Percentiles rank a stretch among this genome's conserved stretches.
Conservation (phyloP, 345 rosid genomes). For the rapeseed (Brassica napus) region DNA sequence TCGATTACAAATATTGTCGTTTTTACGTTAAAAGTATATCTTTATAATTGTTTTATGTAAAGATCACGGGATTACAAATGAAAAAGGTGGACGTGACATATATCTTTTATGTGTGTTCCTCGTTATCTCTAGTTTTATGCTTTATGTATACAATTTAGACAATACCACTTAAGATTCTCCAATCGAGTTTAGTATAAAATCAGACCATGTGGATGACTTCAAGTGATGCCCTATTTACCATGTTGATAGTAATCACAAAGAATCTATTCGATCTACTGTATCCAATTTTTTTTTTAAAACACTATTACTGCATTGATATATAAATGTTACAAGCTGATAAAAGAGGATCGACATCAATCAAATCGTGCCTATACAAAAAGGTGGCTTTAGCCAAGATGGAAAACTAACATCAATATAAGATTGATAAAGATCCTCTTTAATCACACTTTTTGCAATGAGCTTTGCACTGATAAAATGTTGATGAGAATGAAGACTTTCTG, state of each 20-base stretch:
- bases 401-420: too few species aligned
- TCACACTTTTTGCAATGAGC: too few species aligned
- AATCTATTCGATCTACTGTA: background rate
- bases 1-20: slow-evolving; percentile 5
- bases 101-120: slow-evolving; percentile 12
- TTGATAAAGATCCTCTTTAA: too few species aligned
- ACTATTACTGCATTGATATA: too few species aligned
- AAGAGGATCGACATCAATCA: too few species aligned
- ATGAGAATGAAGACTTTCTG: too few species aligned
- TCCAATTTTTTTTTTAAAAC: too few species aligned
- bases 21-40: slow-evolving; percentile 13
- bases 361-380: too few species aligned
- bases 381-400: too few species aligned
- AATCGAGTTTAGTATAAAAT: background rate
- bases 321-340: too few species aligned
- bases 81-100: slow-evolving; percentile 33
- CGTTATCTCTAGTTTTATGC: slow-evolving; percentile 14
- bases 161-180: slow-evolving; percentile 9
- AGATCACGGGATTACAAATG: slow-evolving; percentile 34
- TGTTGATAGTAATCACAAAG: slow-evolving; percentile 1
- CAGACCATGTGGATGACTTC: slow-evolving; percentile 13
- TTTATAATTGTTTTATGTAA: slow-evolving; percentile 23
- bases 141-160: slow-evolving; percentile 15
- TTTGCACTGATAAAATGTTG: too few species aligned
- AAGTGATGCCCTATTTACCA: slow-evolving; percentile 1